Percentiles rank a stretch among this genome's conserved stretches.
Evolutionary conservation across 176 grass and related monocot species (phyloP).

Genomic region (Ensete glaucum): DNA sequence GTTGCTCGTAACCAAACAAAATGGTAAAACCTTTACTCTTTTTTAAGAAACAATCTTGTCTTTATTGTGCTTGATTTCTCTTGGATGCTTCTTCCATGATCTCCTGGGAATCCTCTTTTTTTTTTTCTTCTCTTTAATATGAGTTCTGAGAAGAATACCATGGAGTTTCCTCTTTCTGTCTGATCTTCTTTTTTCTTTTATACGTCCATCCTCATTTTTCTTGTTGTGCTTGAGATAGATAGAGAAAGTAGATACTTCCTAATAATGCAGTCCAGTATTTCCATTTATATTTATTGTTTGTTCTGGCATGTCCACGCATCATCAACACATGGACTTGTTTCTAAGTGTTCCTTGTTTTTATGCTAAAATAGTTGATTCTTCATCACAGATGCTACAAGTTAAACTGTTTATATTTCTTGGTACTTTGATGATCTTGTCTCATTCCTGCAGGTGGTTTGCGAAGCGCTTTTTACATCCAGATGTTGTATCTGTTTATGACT

Average conservation of each 20-base stretch:
- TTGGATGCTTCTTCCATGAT: neutral
- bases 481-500: conserved; percentile 67
- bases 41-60: neutral
- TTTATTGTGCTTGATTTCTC: neutral
- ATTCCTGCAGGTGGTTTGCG: conserved; percentile 78
- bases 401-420: neutral
- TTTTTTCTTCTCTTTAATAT: neutral
- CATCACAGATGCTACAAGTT: neutral
- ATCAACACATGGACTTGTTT: neutral
- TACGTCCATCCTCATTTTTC: too few relatives aligned
- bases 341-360: neutral
- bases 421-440: conserved; percentile 2
- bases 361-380: neutral
- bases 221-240: too few relatives aligned
- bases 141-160: too few relatives aligned
- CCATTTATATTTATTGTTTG: too few relatives aligned
- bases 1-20: conserved; percentile 91
- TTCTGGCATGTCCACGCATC: too few relatives aligned
- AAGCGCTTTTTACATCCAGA: conserved; percentile 93
- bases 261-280: too few relatives aligned
- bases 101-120: neutral
- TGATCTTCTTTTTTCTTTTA: neutral
- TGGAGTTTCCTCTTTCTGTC: neutral
- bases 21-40: conserved; percentile 37
- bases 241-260: too few relatives aligned